Conservation (phyloP, 768 basidiomycete species). For the Rhodotorula paludigena region DNA sequence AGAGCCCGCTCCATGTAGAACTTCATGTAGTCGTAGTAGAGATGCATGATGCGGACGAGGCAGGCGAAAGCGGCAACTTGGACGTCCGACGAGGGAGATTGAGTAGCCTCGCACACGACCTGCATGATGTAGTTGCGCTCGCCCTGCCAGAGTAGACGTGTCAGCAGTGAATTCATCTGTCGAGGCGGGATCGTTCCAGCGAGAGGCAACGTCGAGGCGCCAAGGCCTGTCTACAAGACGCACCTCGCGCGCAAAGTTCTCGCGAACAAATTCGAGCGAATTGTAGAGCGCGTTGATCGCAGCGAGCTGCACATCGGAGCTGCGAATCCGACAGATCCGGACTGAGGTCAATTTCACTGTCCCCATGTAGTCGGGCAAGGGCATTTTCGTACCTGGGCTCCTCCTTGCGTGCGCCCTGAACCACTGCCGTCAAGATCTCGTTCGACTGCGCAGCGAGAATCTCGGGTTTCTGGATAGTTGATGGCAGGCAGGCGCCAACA, state of each 20-base stretch:
- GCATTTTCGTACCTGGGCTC: slow-evolving; percentile 57
- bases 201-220: neutral
- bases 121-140: slow-evolving; percentile 99
- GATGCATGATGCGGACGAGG: slow-evolving; percentile 89
- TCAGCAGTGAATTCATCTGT: neutral
- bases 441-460: slow-evolving; percentile 83
- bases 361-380: too few species aligned
- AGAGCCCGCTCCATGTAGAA: slow-evolving; percentile 99
- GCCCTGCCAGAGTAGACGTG: slow-evolving; percentile 57
- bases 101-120: slow-evolving; percentile 97
- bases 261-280: slow-evolving; percentile 92
- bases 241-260: slow-evolving; percentile 97
- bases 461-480: slow-evolving; percentile 70
- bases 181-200: too few species aligned
- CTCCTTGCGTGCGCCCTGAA: slow-evolving; percentile 94
- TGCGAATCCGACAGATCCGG: slow-evolving; percentile 1
- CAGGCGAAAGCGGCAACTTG: slow-evolving; percentile 97
- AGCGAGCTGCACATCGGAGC: slow-evolving; percentile 81
- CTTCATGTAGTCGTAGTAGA: slow-evolving; percentile 98
- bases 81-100: slow-evolving; percentile 68
- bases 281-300: slow-evolving; percentile 90
- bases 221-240: too few species aligned
- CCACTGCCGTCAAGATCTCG: slow-evolving; percentile 95
- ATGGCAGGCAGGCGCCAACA: neutral
- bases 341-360: neutral